Evolutionary conservation across 139 green algal species (phyloP).

Genomic region (Ulvella scutata): DNA sequence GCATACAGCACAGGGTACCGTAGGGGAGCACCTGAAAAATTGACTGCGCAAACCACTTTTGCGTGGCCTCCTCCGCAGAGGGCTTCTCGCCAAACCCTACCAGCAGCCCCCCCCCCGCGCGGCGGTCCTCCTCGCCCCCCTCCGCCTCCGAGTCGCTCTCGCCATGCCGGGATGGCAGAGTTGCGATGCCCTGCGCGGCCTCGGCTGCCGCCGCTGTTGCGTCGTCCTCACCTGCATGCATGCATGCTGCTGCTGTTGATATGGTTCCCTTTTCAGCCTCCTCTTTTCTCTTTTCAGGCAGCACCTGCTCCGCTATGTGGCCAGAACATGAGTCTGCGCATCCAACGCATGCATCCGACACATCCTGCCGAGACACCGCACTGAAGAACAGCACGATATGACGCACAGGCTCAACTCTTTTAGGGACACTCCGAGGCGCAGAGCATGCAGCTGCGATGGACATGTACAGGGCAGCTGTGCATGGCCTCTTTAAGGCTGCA

Average conservation of each 20-base stretch:
- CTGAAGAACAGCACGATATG: neutral
- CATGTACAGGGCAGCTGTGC: no score
- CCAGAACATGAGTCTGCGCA: neutral
- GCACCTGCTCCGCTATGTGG: slow-evolving; percentile 33
- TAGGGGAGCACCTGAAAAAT: slow-evolving; percentile 43
- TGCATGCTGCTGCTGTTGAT: neutral
- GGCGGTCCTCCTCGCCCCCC: neutral
- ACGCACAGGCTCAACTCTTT: neutral
- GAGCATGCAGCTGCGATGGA: no score
- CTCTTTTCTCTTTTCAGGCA: slow-evolving; percentile 27
- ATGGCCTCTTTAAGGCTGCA: no score
- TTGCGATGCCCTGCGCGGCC: neutral
- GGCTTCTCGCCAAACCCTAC: slow-evolving; percentile 46
- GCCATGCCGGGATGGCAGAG: neutral
- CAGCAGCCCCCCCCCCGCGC: slow-evolving; percentile 13
- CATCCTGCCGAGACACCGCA: neutral
- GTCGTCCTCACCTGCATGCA: neutral
- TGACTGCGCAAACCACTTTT: slow-evolving; percentile 77
- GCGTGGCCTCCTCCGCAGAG: slow-evolving; percentile 30
- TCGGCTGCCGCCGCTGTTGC: neutral
- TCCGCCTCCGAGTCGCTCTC: neutral
- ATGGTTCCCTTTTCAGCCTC: slow-evolving; percentile 11
- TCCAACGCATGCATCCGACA: neutral
- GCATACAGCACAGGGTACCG: neutral
- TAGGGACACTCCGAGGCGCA: neutral